Evolutionary conservation across 768 basidiomycete species (phyloP).

Genomic region (Suillus cothurnatus): DNA sequence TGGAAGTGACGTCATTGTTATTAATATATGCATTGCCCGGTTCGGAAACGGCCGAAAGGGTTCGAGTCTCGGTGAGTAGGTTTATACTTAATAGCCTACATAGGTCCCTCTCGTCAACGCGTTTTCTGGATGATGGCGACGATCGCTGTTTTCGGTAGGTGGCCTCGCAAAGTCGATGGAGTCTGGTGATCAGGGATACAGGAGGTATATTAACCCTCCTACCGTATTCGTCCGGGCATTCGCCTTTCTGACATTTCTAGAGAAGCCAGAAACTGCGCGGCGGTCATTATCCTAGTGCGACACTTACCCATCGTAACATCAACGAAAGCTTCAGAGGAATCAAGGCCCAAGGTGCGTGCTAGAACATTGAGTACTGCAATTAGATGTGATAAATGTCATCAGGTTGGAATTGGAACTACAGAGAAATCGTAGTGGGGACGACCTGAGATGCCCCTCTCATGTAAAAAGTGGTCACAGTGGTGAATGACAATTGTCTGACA

Average conservation of each 20-base stretch:
- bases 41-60: too few relatives aligned
- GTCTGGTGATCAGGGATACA: too few relatives aligned
- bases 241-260: not conserved
- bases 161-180: not conserved
- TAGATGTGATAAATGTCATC: not conserved
- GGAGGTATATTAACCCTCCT: not conserved
- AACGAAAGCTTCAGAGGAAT: not conserved
- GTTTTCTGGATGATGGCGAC: not conserved
- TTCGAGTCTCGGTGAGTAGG: too few relatives aligned
- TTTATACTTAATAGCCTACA: too few relatives aligned
- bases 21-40: too few relatives aligned
- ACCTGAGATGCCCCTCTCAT: not conserved
- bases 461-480: not conserved
- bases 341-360: too few relatives aligned
- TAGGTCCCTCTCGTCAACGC: not conserved
- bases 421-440: not conserved
- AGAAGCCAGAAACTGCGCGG: not conserved
- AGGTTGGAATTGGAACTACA: not conserved
- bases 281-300: not conserved
- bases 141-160: not conserved
- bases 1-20: too few relatives aligned
- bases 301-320: not conserved
- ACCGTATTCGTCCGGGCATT: not conserved
- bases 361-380: too few relatives aligned
- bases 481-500: too few relatives aligned